Evolutionary conservation across 371 early-diverging fungal genomes (phyloP).

Genomic region (Rhizopus sp.): DNA sequence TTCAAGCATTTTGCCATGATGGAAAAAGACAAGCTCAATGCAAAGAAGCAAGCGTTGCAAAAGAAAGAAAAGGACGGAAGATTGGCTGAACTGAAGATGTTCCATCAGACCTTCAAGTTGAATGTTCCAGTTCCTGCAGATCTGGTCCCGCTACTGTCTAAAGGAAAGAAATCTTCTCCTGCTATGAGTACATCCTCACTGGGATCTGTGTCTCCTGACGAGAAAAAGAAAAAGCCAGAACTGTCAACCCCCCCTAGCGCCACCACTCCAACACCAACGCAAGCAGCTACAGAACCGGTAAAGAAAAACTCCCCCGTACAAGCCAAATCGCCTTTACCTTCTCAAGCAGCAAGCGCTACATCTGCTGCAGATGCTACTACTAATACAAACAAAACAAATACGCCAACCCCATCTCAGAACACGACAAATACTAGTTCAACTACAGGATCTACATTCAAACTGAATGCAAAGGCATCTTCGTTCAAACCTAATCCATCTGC

Average conservation of each 20-base stretch:
- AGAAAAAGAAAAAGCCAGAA: conserved; percentile 6
- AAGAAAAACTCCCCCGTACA: background rate
- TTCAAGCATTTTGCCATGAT: conserved; percentile 70
- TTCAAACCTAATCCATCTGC: conserved; percentile 91
- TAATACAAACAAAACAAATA: conserved; percentile 5
- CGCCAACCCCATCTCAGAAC: conserved; percentile 15
- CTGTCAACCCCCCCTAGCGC: background rate
- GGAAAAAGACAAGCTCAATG: conserved; percentile 83
- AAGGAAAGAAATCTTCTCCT: conserved; percentile 38
- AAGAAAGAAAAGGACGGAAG: conserved; percentile 79
- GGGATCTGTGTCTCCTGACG: background rate
- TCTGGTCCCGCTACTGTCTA: conserved; percentile 69
- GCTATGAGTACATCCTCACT: background rate
- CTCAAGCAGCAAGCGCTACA: conserved; percentile 2
- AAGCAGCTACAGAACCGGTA: background rate
- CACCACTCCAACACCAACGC: background rate
- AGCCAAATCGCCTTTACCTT: conserved; percentile 1
- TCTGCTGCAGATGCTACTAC: conserved; percentile 9
- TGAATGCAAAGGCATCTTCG: conserved; percentile 84
- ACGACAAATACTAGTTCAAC: conserved; percentile 20
- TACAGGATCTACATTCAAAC: conserved; percentile 60
- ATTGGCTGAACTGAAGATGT: conserved; percentile 78
- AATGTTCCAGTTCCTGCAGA: conserved; percentile 79
- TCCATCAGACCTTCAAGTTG: conserved; percentile 74
- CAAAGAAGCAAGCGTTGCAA: conserved; percentile 70